These are phyloP conservation scores for Carallia brachiata DNA, from an alignment of 345 rosid species.

Conservation along the genomic window DNA sequence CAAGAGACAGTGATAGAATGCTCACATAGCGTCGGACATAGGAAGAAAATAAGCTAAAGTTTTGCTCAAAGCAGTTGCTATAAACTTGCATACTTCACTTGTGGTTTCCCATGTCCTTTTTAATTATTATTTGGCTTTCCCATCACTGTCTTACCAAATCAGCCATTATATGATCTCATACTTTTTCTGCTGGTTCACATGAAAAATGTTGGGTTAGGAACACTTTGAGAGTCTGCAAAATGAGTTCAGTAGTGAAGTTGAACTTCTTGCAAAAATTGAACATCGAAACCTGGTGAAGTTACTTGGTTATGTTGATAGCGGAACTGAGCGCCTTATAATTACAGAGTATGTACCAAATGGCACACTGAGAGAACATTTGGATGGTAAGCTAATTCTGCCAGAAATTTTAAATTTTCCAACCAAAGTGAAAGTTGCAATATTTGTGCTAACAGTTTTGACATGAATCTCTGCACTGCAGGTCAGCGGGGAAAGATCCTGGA, in stretches of 20 bases:
- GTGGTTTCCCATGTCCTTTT: not conserved
- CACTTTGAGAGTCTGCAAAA: conserved; percentile 58
- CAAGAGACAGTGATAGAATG: no score
- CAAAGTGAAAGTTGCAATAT: conserved; percentile 1
- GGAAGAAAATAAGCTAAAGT: no score
- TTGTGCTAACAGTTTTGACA: conserved; percentile 7
- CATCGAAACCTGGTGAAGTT: conserved; percentile 86
- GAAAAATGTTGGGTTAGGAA: conserved; percentile 47
- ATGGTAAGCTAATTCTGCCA: conserved; percentile 55
- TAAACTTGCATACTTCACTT: not conserved
- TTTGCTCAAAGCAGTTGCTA: no score
- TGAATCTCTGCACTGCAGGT: conserved; percentile 42
- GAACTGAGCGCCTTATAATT: conserved; percentile 85
- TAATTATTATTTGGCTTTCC: not conserved
- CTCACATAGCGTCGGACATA: no score
- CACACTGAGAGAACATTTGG: conserved; percentile 91
- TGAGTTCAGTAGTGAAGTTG: conserved; percentile 93
- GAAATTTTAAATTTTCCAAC: not conserved
- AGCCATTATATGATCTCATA: not conserved
- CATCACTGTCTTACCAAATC: conserved; percentile 8
- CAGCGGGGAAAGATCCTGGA: conserved; percentile 62
- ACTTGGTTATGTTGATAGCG: conserved; percentile 81
- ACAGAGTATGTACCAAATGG: conserved; percentile 91
- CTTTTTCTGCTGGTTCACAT: conserved; percentile 12
- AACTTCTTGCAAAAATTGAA: conserved; percentile 89